Base-by-base conservation (phyloP, 768 basidiomycete genomes). In the Rossbeevera mucosa region DNA sequence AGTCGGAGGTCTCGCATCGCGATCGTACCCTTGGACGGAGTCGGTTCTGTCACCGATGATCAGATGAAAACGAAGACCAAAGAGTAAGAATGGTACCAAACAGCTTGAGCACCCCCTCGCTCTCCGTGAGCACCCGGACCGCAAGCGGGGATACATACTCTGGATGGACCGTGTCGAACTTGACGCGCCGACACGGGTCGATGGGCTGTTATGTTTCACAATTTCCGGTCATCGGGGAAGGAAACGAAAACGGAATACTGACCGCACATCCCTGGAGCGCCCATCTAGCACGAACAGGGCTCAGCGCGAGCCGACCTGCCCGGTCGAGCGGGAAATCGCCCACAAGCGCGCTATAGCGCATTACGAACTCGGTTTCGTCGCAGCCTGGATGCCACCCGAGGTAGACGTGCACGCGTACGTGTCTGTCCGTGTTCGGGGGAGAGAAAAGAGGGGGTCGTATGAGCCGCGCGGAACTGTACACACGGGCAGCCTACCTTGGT, bases 391-490 rank as follows among this genome's bases (percentile, higher is more conserved):
- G 25, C 68, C 68, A 68, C 5, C 58, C 66, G 20, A 63, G 44
- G 33, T 65, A 68, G n/a, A 68, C 47, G 20, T 69, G 67, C 5
- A 68, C 69, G 29, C 67, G 67, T 46, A 69, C 59, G 40, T 70
- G 67, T 51, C 63, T 64, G 21, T 22, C 21, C 21, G 13, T 5
- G 13, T 42, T 22, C n/a, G n/a, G 40, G 1, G 7, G n/a, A 18
- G n/a, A 36, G 4, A 11, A 4, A 4, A 8, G 1, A 14, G 18
- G 14, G 16, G n/a, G n/a, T n/a, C n/a, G 0, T 13, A 26, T 11
- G n/a, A 30, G 16, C 4, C 2, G 16, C 2, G 16, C 42, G 9
- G 42, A 14, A 25, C 24, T 2, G 11, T 7, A 36, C 18, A 9
- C 2, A 11, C n/a, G 5, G 25, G 44, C 5, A 8, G 28, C 62